A percentile compares a stretch with the other conserved stretches of the same genome.
Conservation (phyloP, 768 basidiomycete genomes). For the Neoboletus magnificus region DNA sequence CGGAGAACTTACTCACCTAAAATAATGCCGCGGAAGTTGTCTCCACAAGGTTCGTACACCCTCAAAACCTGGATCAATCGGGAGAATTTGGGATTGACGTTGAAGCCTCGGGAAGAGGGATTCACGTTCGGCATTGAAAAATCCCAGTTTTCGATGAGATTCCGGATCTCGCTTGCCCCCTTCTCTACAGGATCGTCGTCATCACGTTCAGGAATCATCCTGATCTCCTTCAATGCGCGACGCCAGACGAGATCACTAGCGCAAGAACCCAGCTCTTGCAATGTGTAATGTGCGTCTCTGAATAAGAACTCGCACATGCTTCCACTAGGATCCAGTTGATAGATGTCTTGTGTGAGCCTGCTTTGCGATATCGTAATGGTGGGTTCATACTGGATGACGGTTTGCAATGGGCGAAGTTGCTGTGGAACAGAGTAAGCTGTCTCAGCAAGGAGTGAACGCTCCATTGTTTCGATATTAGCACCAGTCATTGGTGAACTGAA, state of each 20-base stretch:
- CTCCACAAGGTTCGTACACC: conserved; percentile 49
- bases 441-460: conserved; percentile 38
- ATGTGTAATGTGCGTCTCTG: conserved; percentile 43
- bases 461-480: conserved; percentile 37
- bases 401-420: conserved; percentile 44
- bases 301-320: conserved; percentile 41
- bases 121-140: conserved; percentile 65
- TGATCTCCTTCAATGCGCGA: conserved; percentile 41
- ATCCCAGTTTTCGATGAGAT: conserved; percentile 55
- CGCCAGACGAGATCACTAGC: conserved; percentile 73
- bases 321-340: conserved; percentile 41
- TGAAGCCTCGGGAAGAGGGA: conserved; percentile 53
- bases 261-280: conserved; percentile 59
- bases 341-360: conserved; percentile 46
- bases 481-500: conserved; percentile 29
- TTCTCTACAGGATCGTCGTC: conserved; percentile 31
- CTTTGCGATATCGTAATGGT: conserved; percentile 35
- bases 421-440: conserved; percentile 36
- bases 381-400: conserved; percentile 53
- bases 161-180: conserved; percentile 27
- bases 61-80: conserved; percentile 58
- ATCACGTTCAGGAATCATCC: conserved; percentile 33
- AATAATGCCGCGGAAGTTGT: conserved; percentile 63
- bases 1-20: conserved; percentile 46
- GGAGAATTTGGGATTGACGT: conserved; percentile 66